Evolutionary conservation across 768 basidiomycete species (phyloP).

Genomic region (Leccinum obscurum): DNA sequence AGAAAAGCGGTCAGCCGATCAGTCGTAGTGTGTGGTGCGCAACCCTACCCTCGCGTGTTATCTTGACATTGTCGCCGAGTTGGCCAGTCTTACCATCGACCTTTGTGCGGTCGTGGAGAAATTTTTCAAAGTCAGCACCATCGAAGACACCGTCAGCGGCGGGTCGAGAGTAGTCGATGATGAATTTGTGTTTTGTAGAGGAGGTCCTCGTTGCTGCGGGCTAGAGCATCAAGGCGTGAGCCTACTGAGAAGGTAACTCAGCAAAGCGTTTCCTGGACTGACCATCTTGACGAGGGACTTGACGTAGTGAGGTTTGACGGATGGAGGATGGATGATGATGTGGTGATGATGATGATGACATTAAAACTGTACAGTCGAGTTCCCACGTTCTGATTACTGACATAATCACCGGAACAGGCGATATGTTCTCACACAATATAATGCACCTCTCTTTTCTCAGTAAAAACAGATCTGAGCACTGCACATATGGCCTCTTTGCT

Average conservation of each 20-base stretch:
- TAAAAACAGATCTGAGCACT: neutral
- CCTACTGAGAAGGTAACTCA: constrained; percentile 93
- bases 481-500: constrained; percentile 35
- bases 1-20: constrained; percentile 6
- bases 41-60: constrained; percentile 74
- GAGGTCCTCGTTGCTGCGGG: constrained; percentile 53
- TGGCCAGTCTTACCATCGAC: constrained; percentile 91
- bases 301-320: neutral
- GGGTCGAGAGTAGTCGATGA: constrained; percentile 84
- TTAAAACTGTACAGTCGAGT: constrained; percentile 53
- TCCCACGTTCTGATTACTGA: constrained; percentile 19
- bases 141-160: constrained; percentile 65
- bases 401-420: constrained; percentile 15
- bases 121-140: constrained; percentile 76
- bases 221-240: constrained; percentile 57
- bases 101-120: constrained; percentile 91
- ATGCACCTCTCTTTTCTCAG: neutral
- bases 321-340: neutral
- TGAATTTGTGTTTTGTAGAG: constrained; percentile 71
- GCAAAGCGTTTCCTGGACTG: constrained; percentile 79
- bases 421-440: constrained; percentile 4
- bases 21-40: constrained; percentile 19
- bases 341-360: constrained; percentile 9
- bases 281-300: constrained; percentile 59
- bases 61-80: constrained; percentile 86